A percentile compares a stretch with the other conserved stretches of the same genome.
These are phyloP conservation scores for Posidonia oceanica DNA, from an alignment of 116 monocot genomes.

Conservation along the genomic window DNA sequence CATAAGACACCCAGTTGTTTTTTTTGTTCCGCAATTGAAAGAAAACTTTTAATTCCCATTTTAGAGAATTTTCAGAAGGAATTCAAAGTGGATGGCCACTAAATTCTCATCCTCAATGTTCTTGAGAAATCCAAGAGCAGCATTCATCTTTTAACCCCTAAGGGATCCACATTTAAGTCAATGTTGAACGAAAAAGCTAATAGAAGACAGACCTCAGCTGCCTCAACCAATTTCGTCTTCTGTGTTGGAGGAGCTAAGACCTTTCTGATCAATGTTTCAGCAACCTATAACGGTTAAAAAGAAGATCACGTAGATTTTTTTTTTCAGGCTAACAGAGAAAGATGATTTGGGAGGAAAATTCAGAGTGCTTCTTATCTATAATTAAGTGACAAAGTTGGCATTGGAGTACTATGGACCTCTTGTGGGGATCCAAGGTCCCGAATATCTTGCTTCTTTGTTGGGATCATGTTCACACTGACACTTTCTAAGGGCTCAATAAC, in stretches of 20 bases:
- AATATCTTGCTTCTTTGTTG: slow-evolving; percentile 70
- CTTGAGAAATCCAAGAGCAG: too few species aligned
- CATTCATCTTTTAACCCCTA: too few species aligned
- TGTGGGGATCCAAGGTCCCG: slow-evolving; percentile 80
- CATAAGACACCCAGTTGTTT: too few species aligned
- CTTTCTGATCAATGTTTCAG: slow-evolving; percentile 57
- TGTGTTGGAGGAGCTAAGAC: slow-evolving; percentile 82
- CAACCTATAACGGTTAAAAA: slow-evolving; percentile 42
- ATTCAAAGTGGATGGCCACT: too few species aligned
- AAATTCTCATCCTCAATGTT: too few species aligned
- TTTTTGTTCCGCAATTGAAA: too few species aligned
- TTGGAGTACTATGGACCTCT: slow-evolving; percentile 27
- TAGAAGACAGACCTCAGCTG: slow-evolving; percentile 54
- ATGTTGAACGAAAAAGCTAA: background rate
- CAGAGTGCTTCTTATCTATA: background rate
- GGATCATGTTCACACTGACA: slow-evolving; percentile 71
- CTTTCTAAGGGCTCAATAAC: slow-evolving; percentile 95
- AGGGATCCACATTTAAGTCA: too few species aligned
- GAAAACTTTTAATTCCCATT: too few species aligned
- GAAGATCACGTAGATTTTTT: background rate
- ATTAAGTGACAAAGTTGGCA: background rate
- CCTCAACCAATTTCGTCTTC: slow-evolving; percentile 82
- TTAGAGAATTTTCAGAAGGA: too few species aligned
- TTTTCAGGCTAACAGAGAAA: too few species aligned
- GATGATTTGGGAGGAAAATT: background rate